Base-by-base conservation (phyloP, 192 early-diverging fungal genomes). In the Backusella australiensis region DNA sequence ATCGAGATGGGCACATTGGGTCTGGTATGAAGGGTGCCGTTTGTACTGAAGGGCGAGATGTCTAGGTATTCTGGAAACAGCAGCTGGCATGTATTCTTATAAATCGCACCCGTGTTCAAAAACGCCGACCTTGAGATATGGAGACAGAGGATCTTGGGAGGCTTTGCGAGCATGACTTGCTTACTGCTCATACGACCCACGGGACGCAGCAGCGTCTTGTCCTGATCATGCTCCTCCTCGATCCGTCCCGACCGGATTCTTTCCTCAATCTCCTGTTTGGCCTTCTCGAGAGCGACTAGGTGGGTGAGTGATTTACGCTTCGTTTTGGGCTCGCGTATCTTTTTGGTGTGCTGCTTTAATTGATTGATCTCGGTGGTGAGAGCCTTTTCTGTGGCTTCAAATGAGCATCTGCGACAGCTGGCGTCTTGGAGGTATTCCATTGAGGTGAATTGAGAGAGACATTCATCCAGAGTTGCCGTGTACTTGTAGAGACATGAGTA, bases 111-210 rank as follows among this genome's bases (percentile, higher is more conserved):
- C 26, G 89, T 91, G 8, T 91, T 85, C 19, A 88, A 85, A 67
- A 90, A 93, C 6, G 92, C 87, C 4, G 93, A 95, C 4, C 96
- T 93, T 71, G 93, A 90, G 73, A 98, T 90, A 66, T 96, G 95
- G 2, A 98, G 87, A 70, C 92, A 94, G 23, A 98, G 88, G 41
- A 92, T 89, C 26, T 79, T 83, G 12, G 96, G 96, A 6, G 92
- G 87, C 66, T 88, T 88, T 44, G 93, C 96, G 82, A 98, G 83
- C 79, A 92, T 90, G 46, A 92, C 87, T 78, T 95, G 95, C 76
- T 96, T 96, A 36, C 86, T 91, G 66, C 86, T 86, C 32, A 85
- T 77, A 34, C 85, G 85, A 32, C 83, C 84, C 38, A 83, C 82
- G 3, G 86, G 76, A 42, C 49, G 71, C 9, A 29, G 19, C 52